A percentile compares a stretch with the other conserved stretches of the same genome.
phyloP scores from a whole-genome alignment of 75 land plant species.

The Selaginella tamariscina region DNA sequence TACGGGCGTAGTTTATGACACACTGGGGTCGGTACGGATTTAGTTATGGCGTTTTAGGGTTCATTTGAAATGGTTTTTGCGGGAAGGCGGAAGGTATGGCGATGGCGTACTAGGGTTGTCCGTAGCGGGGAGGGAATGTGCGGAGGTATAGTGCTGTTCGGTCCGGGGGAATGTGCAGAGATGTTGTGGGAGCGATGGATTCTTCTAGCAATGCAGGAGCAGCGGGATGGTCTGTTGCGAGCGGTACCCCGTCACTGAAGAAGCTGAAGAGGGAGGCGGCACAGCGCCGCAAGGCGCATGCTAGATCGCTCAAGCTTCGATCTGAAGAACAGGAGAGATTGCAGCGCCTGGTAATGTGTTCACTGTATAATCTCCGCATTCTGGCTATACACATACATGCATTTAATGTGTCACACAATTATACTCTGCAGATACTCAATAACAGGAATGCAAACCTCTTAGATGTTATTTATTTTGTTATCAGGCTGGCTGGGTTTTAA shows the following conservation, averaged over 20 bases:
- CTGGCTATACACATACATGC: too few species aligned
- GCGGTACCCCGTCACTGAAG: too few species aligned
- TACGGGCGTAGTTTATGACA: too few species aligned
- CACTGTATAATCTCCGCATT: neutral
- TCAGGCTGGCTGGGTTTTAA: too few species aligned
- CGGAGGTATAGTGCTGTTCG: neutral
- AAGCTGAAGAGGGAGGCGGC: conserved; percentile 23
- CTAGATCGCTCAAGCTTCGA: conserved; percentile 19
- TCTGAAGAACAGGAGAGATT: conserved; percentile 19
- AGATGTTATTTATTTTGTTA: too few species aligned
- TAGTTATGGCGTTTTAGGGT: conserved; percentile 3
- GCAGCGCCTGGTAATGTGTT: conserved; percentile 18
- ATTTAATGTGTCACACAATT: too few species aligned
- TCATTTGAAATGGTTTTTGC: neutral
- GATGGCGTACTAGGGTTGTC: neutral
- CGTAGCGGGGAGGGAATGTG: neutral
- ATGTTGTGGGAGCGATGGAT: neutral
- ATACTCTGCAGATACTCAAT: too few species aligned
- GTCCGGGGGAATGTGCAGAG: neutral
- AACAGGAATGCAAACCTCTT: too few species aligned
- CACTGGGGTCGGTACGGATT: too few species aligned
- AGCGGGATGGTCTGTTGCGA: neutral
- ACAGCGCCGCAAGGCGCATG: conserved; percentile 22
- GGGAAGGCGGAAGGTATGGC: neutral
- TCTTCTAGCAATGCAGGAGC: neutral